Conservation (phyloP, 106 monocot species). For the Vanilla planifolia region DNA sequence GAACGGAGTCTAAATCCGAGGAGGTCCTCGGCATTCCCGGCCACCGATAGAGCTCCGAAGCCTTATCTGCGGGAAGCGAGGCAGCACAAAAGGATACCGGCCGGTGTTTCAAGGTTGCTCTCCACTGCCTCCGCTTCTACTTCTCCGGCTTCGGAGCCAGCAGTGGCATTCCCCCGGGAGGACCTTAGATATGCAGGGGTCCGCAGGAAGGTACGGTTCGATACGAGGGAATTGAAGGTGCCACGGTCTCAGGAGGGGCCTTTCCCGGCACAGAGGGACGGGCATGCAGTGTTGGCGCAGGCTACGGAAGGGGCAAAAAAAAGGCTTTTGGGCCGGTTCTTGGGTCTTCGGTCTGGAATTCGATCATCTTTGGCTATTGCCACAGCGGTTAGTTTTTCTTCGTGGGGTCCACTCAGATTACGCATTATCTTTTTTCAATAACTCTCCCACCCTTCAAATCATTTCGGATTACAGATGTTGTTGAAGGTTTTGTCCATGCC, state of each 20-base stretch:
- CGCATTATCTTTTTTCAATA: too few relatives aligned
- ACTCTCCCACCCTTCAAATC: too few relatives aligned
- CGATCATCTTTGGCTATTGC: not conserved
- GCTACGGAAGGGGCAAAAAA: not conserved
- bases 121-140: constrained; percentile 5
- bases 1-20: not conserved
- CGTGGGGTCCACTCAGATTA: too few relatives aligned
- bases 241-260: not conserved
- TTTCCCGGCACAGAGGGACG: not conserved
- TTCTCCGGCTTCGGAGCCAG: not conserved
- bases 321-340: not conserved
- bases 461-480: too few relatives aligned
- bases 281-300: too few relatives aligned
- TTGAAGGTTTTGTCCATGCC: too few relatives aligned
- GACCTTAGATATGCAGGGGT: constrained; percentile 33
- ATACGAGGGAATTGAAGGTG: constrained; percentile 3
- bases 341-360: not conserved
- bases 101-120: constrained; percentile 5
- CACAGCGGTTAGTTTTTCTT: not conserved
- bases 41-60: constrained; percentile 9
- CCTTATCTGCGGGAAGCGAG: constrained; percentile 21
- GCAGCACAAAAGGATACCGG: not conserved
- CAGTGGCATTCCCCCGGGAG: not conserved
- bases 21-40: constrained; percentile 2
- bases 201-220: constrained; percentile 29